These are phyloP conservation scores for Neurospora sp. DNA, from an alignment of 495 filamentous ascomycete genomes.

Conservation along the genomic window DNA sequence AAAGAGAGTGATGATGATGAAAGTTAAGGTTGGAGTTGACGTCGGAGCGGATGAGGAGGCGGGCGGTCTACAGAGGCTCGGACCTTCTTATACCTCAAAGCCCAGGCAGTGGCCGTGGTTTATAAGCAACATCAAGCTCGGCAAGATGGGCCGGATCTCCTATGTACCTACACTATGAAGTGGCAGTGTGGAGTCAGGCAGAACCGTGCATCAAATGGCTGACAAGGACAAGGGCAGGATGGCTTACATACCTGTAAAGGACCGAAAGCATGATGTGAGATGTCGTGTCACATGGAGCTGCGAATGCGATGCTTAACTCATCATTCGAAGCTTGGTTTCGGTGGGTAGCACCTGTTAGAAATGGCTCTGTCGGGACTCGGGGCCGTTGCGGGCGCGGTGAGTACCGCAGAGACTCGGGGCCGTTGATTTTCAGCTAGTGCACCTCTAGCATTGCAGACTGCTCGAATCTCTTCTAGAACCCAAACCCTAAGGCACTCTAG, in stretches of 20 bases:
- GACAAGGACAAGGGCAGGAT: not conserved
- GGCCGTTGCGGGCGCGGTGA: not conserved
- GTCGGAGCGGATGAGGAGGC: not conserved
- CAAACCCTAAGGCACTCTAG: no score
- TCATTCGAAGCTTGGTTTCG: not conserved
- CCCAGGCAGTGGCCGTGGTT: no score
- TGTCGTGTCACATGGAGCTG: not conserved
- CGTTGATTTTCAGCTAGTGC: no score
- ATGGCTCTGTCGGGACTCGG: not conserved
- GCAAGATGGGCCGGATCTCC: no score
- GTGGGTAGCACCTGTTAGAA: not conserved
- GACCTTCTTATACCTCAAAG: no score
- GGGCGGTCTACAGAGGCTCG: no score
- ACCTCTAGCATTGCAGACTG: no score
- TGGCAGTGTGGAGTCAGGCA: not conserved
- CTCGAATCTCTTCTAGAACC: no score
- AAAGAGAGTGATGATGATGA: not conserved
- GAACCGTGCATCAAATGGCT: not conserved
- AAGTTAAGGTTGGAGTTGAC: not conserved
- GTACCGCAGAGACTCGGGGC: no score
- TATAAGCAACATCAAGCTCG: no score
- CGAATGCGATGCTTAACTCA: not conserved
- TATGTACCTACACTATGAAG: not conserved
- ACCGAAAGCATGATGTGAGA: not conserved
- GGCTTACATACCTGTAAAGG: not conserved